Conservation (phyloP, 2,329 filamentous ascomycete genomes). For the Penicillium psychrosexuale region DNA sequence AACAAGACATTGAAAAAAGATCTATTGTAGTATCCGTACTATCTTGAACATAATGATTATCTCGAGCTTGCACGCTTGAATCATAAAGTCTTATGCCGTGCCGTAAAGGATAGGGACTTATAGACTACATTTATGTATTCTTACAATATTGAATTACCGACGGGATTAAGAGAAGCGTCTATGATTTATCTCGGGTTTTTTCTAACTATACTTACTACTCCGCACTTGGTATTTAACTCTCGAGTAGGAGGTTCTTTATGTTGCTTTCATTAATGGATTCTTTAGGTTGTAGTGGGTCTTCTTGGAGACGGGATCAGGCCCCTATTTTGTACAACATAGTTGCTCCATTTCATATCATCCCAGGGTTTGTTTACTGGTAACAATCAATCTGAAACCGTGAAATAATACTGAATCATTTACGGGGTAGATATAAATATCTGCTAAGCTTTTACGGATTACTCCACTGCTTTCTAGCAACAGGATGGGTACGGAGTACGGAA, state of each 20-base stretch:
- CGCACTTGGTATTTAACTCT: background rate
- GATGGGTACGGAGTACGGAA: too few species aligned
- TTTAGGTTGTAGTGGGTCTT: background rate
- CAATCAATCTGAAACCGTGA: slow-evolving; percentile 1
- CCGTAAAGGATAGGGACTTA: background rate
- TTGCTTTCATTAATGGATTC: background rate
- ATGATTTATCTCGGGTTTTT: background rate
- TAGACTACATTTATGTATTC: background rate
- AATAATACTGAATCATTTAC: background rate
- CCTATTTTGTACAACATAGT: background rate
- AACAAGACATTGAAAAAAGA: background rate
- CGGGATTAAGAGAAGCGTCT: background rate
- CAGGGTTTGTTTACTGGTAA: background rate
- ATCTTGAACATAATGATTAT: background rate
- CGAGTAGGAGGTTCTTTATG: background rate
- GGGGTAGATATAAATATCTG: background rate
- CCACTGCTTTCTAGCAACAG: background rate
- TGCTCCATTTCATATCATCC: background rate
- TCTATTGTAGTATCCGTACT: background rate
- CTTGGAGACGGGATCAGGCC: background rate
- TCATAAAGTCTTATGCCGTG: background rate
- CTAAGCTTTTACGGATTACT: background rate
- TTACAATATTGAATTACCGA: background rate
- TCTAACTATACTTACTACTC: background rate
- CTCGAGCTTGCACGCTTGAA: background rate